Percentiles rank a stretch among this genome's conserved stretches.
Conservation (phyloP, 768 basidiomycete genomes). For the Pholiota conissans region DNA sequence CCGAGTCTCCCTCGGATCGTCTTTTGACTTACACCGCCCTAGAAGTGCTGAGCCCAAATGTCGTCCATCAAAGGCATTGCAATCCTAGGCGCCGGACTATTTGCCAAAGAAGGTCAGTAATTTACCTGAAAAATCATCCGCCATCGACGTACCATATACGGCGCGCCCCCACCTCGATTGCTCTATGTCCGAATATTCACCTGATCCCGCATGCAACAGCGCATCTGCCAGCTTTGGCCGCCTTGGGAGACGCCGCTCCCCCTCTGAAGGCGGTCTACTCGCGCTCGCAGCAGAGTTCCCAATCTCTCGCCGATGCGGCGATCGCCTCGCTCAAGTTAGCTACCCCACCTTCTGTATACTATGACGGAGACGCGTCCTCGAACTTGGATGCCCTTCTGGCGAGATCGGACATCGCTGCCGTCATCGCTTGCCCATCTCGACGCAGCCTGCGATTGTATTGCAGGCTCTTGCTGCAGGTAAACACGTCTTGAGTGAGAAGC, state of each 20-base stretch:
- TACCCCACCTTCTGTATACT: slow-evolving; percentile 49
- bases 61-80: slow-evolving; percentile 55
- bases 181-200: slow-evolving; percentile 24
- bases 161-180: too few species aligned
- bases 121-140: slow-evolving; percentile 19
- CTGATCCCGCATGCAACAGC: slow-evolving; percentile 39
- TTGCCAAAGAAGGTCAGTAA: slow-evolving; percentile 68
- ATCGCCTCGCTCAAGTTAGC: slow-evolving; percentile 37
- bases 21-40: slow-evolving; percentile 1
- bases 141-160: neutral
- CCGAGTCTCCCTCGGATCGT: slow-evolving; percentile 6
- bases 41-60: slow-evolving; percentile 28
- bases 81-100: slow-evolving; percentile 80
- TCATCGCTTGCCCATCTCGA: slow-evolving; percentile 79
- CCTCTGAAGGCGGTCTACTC: slow-evolving; percentile 75
- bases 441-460: slow-evolving; percentile 68
- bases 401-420: slow-evolving; percentile 67
- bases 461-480: slow-evolving; percentile 74
- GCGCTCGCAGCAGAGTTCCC: slow-evolving; percentile 62
- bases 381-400: slow-evolving; percentile 66
- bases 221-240: slow-evolving; percentile 74
- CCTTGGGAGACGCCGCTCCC: slow-evolving; percentile 45
- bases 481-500: slow-evolving; percentile 89
- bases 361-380: slow-evolving; percentile 45
- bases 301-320: slow-evolving; percentile 51